These are phyloP conservation scores for Termitomyces sp. DNA, from an alignment of 768 basidiomycete species.

Conservation along the genomic window DNA sequence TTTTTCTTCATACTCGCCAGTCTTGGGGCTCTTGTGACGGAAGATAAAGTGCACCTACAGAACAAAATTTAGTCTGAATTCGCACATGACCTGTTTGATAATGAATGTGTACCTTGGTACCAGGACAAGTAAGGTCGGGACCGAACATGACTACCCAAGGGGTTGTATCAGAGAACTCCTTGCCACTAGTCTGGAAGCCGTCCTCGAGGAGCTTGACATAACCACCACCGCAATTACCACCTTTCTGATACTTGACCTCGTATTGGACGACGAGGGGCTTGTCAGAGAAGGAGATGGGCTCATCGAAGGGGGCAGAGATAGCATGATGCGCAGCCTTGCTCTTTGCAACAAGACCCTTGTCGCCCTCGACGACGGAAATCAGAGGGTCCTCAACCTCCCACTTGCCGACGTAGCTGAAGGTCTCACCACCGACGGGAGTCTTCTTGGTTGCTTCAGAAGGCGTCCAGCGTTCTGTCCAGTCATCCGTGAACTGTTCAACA, in stretches of 20 bases:
- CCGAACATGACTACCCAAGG: conserved; percentile 98
- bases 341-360: conserved; percentile 92
- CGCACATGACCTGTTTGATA: background rate
- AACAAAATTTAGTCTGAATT: background rate
- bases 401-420: conserved; percentile 94
- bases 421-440: conserved; percentile 93
- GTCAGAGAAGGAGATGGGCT: conserved; percentile 72
- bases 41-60: conserved; percentile 95
- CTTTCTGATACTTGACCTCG: conserved; percentile 99
- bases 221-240: conserved; percentile 98
- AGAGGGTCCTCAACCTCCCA: conserved; percentile 94
- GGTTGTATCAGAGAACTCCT: conserved; percentile 91
- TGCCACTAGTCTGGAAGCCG: conserved; percentile 89
- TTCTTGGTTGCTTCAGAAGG: conserved; percentile 98
- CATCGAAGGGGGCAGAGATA: conserved; percentile 87
- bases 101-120: conserved; percentile 62
- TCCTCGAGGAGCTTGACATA: conserved; percentile 95
- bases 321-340: conserved; percentile 98
- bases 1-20: conserved; percentile 94
- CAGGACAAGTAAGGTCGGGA: conserved; percentile 90
- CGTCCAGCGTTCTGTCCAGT: conserved; percentile 91
- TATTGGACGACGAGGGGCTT: conserved; percentile 95
- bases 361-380: conserved; percentile 71
- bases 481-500: conserved; percentile 92
- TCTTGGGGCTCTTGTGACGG: conserved; percentile 93